These are phyloP conservation scores for Podosphaera fusca DNA, from an alignment of 2,329 filamentous ascomycete species.

Conservation along the genomic window DNA sequence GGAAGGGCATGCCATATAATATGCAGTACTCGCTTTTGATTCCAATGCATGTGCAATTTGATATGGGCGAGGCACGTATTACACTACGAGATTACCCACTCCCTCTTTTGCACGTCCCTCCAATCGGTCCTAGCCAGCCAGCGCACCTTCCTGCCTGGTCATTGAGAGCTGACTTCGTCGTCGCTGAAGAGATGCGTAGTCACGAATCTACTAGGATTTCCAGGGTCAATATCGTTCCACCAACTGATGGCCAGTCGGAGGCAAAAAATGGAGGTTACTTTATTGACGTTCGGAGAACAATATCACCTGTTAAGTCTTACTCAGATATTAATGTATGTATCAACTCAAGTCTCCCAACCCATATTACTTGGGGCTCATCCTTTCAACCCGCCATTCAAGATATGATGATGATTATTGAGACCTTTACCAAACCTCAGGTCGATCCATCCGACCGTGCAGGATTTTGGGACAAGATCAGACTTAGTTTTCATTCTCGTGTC, in stretches of 20 bases:
- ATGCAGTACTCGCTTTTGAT: conserved; percentile 79
- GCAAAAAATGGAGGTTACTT: conserved; percentile 42
- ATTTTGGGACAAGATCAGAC: conserved; percentile 95
- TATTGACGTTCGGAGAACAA: conserved; percentile 71
- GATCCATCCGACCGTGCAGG: conserved; percentile 85
- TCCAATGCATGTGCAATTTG: conserved; percentile 72
- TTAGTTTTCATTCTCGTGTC: conserved; percentile 82
- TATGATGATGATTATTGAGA: conserved; percentile 99
- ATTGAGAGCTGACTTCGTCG: conserved; percentile 74
- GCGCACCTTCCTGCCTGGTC: conserved; percentile 60
- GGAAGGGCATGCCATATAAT: conserved; percentile 87
- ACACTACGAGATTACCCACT: conserved; percentile 81
- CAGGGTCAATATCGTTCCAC: conserved; percentile 63
- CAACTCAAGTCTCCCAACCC: conserved; percentile 76
- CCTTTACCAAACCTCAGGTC: conserved; percentile 84
- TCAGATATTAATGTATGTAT: conserved; percentile 82
- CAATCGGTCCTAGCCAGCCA: conserved; percentile 58
- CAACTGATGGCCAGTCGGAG: conserved; percentile 30
- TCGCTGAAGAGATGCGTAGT: conserved; percentile 80
- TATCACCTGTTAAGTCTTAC: conserved; percentile 88
- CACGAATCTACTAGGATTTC: conserved; percentile 59
- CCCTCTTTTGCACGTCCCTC: conserved; percentile 73
- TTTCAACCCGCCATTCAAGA: conserved; percentile 97
- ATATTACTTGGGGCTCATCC: conserved; percentile 90
- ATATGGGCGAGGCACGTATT: conserved; percentile 75